Conservation (phyloP, 495 filamentous ascomycete species). For the Aspergillus hancockii region DNA sequence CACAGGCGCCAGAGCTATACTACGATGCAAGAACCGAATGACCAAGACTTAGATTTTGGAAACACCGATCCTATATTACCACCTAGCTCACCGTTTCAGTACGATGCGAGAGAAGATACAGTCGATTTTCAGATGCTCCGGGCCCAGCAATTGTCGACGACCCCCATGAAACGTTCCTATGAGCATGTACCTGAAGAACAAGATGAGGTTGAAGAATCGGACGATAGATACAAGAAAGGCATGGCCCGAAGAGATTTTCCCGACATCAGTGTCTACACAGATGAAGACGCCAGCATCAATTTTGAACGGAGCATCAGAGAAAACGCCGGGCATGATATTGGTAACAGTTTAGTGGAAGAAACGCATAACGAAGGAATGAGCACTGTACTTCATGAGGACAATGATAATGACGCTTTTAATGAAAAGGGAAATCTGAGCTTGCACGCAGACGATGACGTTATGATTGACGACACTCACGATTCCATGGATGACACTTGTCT, state of each 20-base stretch:
- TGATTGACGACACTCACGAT: conserved; percentile 35
- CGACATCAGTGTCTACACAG: conserved; percentile 32
- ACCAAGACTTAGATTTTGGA: conserved; percentile 18
- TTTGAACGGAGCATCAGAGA: conserved; percentile 27
- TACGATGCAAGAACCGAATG: conserved; percentile 17
- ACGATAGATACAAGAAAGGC: conserved; percentile 38
- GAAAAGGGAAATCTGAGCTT: conserved; percentile 26
- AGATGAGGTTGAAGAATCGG: conserved; percentile 23
- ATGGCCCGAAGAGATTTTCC: conserved; percentile 24
- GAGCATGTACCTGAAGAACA: conserved; percentile 37
- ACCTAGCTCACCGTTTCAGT: conserved; percentile 42
- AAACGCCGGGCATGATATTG: conserved; percentile 22
- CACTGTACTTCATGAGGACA: conserved; percentile 38
- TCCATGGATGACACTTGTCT: conserved; percentile 77
- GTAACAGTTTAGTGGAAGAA: conserved; percentile 42
- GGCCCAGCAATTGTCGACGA: conserved; percentile 26
- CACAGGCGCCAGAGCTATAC: conserved; percentile 14
- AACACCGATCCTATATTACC: conserved; percentile 25
- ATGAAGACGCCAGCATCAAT: conserved; percentile 32
- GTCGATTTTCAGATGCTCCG: conserved; percentile 32
- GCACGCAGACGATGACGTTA: conserved; percentile 21
- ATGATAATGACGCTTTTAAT: conserved; percentile 17
- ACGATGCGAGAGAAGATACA: conserved; percentile 34
- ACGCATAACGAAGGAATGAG: conserved; percentile 48
- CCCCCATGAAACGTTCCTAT: conserved; percentile 42